Evolutionary conservation across 176 grass and related monocot species (phyloP), one percentile per base, ranked within the genome.

Genomic region (Raddia distichophylla): DNA sequence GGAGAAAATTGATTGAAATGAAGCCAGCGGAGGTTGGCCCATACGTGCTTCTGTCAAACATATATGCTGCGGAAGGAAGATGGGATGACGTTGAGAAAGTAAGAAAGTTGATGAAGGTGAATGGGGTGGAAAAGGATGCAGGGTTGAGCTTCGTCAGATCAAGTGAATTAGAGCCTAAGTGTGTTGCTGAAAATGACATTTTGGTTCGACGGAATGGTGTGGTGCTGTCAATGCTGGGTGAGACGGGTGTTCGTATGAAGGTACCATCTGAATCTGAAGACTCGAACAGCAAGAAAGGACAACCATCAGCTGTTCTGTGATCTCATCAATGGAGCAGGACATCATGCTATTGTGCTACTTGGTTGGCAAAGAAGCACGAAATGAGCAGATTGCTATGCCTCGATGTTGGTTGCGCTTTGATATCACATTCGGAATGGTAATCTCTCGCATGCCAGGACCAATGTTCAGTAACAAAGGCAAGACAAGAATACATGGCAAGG

Each of bases 61-160:
- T 94, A 50, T 94, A 89, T 67, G 92, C 89, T 0, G 12, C 81
- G 0, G 81, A 89, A 76, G 89, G 84, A 64, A 82, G 74, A 76
- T 94, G 92, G 92, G 73, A 89, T 45, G 89, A 87, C 18, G 92
- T 91, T 0, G 86, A 82, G 79, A 91, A 91, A 20, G 62, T 91
- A 7, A 89, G 92, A 77, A 79, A 89, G 76, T 18, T 53, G 81
- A 94, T 91, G 84, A 84, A 89, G 80, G 69, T 59, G 48, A 80
- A 80, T 0, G 37, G 75, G 5, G 78, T 87, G 6, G 75, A 84
- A 19, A 89, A 91, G 32, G 77, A 75, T 60, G 76, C 2, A 7
- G 92, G 83, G 19, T 15, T 65, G 53, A 84, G 86, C 86, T 64
- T 84, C 5, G 80, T 91, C 9, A 49, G 71, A 61, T 42, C 51